Evolutionary conservation across 768 basidiomycete genomes (phyloP).

Genomic region (Lactarius hengduanensis): DNA sequence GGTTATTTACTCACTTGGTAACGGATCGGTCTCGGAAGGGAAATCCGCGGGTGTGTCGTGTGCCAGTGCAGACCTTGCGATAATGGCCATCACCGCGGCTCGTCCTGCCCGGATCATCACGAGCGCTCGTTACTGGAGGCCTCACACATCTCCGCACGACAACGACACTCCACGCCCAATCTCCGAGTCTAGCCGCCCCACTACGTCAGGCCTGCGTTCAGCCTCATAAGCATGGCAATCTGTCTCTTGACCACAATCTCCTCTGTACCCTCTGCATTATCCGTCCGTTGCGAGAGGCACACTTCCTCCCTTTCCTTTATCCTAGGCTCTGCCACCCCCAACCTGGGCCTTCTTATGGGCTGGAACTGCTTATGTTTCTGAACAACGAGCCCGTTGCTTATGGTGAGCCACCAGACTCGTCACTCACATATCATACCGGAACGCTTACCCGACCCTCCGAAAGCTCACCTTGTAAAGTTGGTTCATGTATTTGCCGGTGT

Average conservation of each 20-base stretch:
- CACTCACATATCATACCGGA: neutral
- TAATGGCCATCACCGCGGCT: no score
- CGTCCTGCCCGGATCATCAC: no score
- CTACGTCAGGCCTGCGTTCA: neutral
- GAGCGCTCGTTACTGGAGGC: neutral
- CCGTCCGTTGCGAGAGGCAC: neutral
- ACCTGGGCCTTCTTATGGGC: neutral
- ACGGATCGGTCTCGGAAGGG: neutral
- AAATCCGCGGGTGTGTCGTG: neutral
- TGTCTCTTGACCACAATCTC: neutral
- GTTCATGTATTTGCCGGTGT: conserved; percentile 20
- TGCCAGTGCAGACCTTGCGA: no score
- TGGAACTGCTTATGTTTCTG: conserved; percentile 4
- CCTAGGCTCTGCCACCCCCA: neutral
- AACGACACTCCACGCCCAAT: neutral
- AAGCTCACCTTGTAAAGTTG: conserved; percentile 17
- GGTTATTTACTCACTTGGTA: neutral
- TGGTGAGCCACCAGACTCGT: conserved; percentile 3
- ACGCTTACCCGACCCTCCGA: neutral
- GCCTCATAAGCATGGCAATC: conserved; percentile 11
- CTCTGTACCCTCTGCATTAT: neutral
- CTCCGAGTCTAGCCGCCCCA: neutral
- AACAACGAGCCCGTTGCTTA: conserved; percentile 13
- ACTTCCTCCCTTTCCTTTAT: neutral
- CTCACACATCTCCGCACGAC: neutral